Conservation (phyloP, 192 early-diverging fungal species). For the Diversispora eburnea region DNA sequence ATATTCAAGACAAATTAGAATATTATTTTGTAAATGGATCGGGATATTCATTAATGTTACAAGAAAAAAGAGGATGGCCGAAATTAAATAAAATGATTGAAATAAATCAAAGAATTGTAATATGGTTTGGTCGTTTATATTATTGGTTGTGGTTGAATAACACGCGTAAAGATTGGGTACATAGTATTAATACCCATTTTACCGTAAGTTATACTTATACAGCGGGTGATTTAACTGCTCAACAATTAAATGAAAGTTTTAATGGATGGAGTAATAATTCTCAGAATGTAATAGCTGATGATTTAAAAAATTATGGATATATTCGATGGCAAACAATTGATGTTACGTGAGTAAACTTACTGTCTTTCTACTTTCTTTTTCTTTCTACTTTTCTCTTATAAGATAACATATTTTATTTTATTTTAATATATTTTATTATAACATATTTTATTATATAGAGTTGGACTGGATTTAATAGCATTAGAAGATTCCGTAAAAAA, state of each 20-base stretch:
- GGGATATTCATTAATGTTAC: constrained; percentile 30
- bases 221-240: constrained; percentile 10
- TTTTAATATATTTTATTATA: not conserved
- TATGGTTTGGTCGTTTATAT: no score
- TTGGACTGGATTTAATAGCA: not conserved
- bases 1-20: no score
- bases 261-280: constrained; percentile 24
- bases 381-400: no score
- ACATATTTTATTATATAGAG: not conserved
- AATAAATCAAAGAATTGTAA: constrained; percentile 35
- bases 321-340: constrained; percentile 41
- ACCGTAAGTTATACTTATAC: constrained; percentile 34
- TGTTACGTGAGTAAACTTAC: constrained; percentile 33
- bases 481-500: not conserved
- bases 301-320: constrained; percentile 25
- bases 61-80: constrained; percentile 20
- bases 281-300: not conserved
- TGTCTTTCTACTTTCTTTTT: no score
- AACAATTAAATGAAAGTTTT: constrained; percentile 33
- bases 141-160: no score
- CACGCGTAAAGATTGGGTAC: constrained; percentile 33
- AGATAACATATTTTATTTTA: no score
- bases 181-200: constrained; percentile 34
- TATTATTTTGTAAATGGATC: no score
- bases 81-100: constrained; percentile 39